Percentiles rank a stretch among this genome's conserved stretches.
Evolutionary conservation across 2,329 filamentous ascomycete genomes (phyloP).

Genomic region (Paraconiothyrium sp.): DNA sequence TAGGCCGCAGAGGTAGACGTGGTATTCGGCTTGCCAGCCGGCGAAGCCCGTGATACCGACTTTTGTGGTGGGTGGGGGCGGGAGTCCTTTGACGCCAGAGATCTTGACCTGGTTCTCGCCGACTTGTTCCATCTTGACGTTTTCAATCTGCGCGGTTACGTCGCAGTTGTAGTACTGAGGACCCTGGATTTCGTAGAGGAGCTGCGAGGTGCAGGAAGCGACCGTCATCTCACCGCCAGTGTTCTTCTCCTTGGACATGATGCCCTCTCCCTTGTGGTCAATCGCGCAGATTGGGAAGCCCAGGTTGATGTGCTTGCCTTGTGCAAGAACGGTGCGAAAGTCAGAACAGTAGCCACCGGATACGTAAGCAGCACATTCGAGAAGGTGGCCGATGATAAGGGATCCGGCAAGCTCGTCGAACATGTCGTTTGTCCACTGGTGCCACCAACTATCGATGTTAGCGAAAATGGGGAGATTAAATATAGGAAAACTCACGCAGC

Average conservation of each 20-base stretch:
- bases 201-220: constrained; percentile 41
- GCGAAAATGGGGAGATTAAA: constrained; percentile 19
- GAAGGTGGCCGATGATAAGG: constrained; percentile 47
- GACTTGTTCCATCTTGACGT: constrained; percentile 63
- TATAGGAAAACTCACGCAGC: constrained; percentile 33
- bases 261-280: constrained; percentile 52
- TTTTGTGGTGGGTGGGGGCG: constrained; percentile 61
- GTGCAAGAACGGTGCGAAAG: constrained; percentile 48
- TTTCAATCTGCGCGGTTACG: constrained; percentile 61
- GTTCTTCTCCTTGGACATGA: constrained; percentile 58
- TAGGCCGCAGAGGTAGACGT: constrained; percentile 57
- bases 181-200: constrained; percentile 57
- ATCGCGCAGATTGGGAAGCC: constrained; percentile 61
- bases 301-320: constrained; percentile 51
- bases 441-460: constrained; percentile 50
- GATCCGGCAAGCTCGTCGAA: constrained; percentile 11
- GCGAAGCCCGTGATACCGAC: constrained; percentile 57
- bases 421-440: constrained; percentile 43
- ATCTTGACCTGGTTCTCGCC: constrained; percentile 61
- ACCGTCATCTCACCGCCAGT: constrained; percentile 45
- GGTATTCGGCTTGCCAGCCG: constrained; percentile 59
- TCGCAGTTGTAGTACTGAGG: constrained; percentile 63
- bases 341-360: constrained; percentile 54
- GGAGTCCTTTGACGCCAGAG: constrained; percentile 54
- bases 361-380: constrained; percentile 56